phyloP scores from a whole-genome alignment of 1,284 basidiomycete species.

The Coniferiporia weirii region DNA sequence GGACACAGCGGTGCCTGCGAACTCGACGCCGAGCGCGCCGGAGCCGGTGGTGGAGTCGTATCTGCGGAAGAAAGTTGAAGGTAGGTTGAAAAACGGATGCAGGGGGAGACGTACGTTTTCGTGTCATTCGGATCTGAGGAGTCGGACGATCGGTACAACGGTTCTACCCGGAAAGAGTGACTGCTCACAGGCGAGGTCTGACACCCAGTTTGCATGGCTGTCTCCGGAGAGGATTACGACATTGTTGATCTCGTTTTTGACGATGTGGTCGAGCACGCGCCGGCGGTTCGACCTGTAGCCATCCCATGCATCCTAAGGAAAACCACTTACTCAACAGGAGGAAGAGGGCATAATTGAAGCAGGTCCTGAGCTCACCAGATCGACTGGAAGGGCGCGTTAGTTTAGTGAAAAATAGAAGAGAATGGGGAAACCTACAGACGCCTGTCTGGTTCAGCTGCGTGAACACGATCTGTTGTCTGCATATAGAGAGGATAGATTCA shows the following conservation, averaged over 20 bases:
- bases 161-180: not conserved
- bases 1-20: slow-evolving; percentile 62
- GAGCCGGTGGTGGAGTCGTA: slow-evolving; percentile 50
- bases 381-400: slow-evolving; percentile 1
- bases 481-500: not conserved
- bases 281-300: slow-evolving; percentile 55
- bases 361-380: slow-evolving; percentile 10
- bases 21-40: slow-evolving; percentile 59
- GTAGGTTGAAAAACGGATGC: not conserved
- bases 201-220: slow-evolving; percentile 62
- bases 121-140: slow-evolving; percentile 44
- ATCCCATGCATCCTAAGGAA: slow-evolving; percentile 53
- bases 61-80: slow-evolving; percentile 22
- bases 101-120: slow-evolving; percentile 32
- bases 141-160: not conserved
- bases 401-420: not conserved
- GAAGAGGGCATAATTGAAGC: not conserved
- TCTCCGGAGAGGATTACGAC: slow-evolving; percentile 59
- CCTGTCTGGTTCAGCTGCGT: slow-evolving; percentile 41
- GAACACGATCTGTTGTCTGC: slow-evolving; percentile 53
- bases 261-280: slow-evolving; percentile 51
- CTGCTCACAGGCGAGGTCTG: slow-evolving; percentile 48
- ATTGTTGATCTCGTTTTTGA: slow-evolving; percentile 50
- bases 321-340: slow-evolving; percentile 13
- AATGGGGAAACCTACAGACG: slow-evolving; percentile 29